A percentile compares a stretch with the other conserved stretches of the same genome.
phyloP scores from a whole-genome alignment of 1,284 basidiomycete species.

The Cerioporus squamosus region DNA sequence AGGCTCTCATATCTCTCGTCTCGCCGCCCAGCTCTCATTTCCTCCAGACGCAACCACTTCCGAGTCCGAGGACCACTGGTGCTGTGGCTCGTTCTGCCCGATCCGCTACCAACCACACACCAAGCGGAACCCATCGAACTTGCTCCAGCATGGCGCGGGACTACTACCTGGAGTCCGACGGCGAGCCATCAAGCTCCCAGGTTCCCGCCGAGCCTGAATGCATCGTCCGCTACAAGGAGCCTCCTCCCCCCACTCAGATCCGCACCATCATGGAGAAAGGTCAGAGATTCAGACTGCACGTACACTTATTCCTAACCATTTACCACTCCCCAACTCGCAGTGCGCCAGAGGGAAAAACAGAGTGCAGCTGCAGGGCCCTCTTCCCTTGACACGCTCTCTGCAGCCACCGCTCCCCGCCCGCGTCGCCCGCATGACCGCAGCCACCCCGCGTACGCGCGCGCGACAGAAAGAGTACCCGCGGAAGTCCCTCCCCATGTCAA shows the following conservation, averaged over 20 bases:
- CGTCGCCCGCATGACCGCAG: not conserved
- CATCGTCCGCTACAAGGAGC: not conserved
- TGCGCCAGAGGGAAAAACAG: too few relatives aligned
- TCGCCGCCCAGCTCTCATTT: too few relatives aligned
- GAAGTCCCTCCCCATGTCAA: not conserved
- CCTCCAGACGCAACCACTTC: too few relatives aligned
- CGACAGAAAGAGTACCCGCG: not conserved
- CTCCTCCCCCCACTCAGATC: not conserved
- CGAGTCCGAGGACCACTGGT: too few relatives aligned
- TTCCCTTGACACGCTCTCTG: not conserved
- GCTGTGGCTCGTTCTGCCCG: too few relatives aligned
- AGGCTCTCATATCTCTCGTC: too few relatives aligned
- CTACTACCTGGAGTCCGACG: slow-evolving; percentile 1
- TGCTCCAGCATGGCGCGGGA: not conserved
- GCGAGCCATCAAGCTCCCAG: not conserved
- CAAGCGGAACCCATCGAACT: not conserved
- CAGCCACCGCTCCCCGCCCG: not conserved
- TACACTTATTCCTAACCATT: too few relatives aligned
- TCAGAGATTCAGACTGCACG: not conserved
- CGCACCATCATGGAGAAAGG: not conserved
- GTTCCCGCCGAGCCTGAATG: not conserved
- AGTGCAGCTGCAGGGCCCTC: not conserved
- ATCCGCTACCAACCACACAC: too few relatives aligned
- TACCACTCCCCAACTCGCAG: too few relatives aligned
- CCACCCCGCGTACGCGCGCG: slow-evolving; percentile 7